phyloP scores from a whole-genome alignment of 2,329 filamentous ascomycete genomes.

The Calonectria pteridis region DNA sequence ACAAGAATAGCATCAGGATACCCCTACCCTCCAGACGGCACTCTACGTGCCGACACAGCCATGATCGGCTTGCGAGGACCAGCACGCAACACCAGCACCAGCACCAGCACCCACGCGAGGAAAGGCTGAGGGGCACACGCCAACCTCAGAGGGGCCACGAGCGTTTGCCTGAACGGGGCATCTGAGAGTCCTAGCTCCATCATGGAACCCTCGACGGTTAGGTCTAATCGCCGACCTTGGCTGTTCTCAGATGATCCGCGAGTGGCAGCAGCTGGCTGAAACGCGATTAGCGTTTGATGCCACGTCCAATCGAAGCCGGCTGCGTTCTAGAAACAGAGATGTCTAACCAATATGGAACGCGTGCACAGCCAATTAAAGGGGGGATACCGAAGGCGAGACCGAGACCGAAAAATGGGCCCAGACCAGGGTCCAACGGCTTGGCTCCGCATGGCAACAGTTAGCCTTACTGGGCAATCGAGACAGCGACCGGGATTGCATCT shows the following conservation, averaged over 20 bases:
- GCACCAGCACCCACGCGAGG: neutral
- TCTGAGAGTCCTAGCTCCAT: neutral
- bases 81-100: neutral
- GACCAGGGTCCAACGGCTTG: neutral
- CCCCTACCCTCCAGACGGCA: neutral
- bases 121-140: neutral
- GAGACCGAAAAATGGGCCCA: conserved; percentile 6
- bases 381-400: conserved; percentile 8
- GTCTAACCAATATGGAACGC: neutral
- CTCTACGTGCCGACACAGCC: conserved; percentile 3
- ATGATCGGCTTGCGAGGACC: neutral
- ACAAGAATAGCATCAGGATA: conserved; percentile 14
- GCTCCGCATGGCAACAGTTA: neutral
- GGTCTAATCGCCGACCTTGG: neutral
- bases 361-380: conserved; percentile 9
- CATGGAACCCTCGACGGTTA: neutral
- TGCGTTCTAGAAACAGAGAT: neutral
- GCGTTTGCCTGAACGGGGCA: neutral
- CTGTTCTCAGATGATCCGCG: neutral
- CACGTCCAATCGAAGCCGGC: neutral
- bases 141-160: neutral
- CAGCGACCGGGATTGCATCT: neutral
- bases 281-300: neutral
- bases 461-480: neutral
- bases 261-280: neutral